Base-by-base conservation (phyloP, 768 basidiomycete genomes). In the Amanita exitialis region DNA sequence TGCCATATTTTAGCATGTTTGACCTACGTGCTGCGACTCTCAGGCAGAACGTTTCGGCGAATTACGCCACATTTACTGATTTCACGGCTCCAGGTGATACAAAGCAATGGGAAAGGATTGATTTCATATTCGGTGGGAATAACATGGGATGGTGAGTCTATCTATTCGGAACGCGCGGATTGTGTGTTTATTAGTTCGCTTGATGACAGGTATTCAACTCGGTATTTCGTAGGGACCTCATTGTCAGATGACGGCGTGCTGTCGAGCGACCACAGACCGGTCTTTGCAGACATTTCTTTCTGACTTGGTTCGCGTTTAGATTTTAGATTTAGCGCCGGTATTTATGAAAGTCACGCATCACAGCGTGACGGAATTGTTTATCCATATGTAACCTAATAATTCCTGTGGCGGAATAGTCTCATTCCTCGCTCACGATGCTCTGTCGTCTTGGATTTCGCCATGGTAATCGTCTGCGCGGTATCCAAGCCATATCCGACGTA, bases 221-320 rank as follows among this genome's bases (percentile, higher is more conserved):
- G 54, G 6, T 73, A 72, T 56, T 66, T 68, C 41, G 75, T 75
- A 16, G 69, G 57, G 9, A 63, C 66, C 2, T 63, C 69, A 3
- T 60, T 74, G 13, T 66, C 69, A 4, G 77, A 79, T 51, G 76
- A 79, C 49, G 79, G 79, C 1, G 57, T 75, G 15, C 64, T 78
- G 46, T 71, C 70, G 5, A 80, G 79, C 53, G 79, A 80, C 57
- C 79, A 80, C 57, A 71, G 78, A 0, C 79, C 75, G 3, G 75
- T 78, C 7, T 73, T 78, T 54, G 67, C 64, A 9, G 75, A 77
- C 34, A 49, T 44, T 47, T 53, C 57, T 49, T 53, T 54, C 37
- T 53, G 34, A 28, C n/a, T n/a, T n/a, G n/a, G n/a, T n/a, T n/a
- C n/a, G n/a, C n/a, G n/a, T n/a, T n/a, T n/a, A n/a, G n/a, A n/a